A percentile compares a stretch with the other conserved stretches of the same genome.
phyloP scores from a whole-genome alignment of 2,329 filamentous ascomycete genomes.

The Apiospora malaysiana region DNA sequence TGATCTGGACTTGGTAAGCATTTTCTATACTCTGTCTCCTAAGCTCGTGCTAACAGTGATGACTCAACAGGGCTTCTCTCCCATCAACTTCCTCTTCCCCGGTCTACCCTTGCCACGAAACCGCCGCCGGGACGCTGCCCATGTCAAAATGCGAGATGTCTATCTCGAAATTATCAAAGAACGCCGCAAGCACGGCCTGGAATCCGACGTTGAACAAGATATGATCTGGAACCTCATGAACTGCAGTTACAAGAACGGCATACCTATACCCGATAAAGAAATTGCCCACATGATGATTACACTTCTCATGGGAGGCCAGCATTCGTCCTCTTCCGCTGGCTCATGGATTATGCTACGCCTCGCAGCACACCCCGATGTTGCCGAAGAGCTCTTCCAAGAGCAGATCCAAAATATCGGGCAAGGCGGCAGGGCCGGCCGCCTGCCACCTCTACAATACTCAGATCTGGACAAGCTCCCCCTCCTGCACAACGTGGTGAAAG shows the following conservation, averaged over 20 bases:
- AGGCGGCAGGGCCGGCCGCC: slow-evolving; percentile 57
- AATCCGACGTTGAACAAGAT: slow-evolving; percentile 60
- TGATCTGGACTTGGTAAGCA: slow-evolving; percentile 65
- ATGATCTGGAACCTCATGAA: slow-evolving; percentile 84
- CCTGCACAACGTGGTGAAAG: slow-evolving; percentile 70
- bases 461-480: slow-evolving; percentile 66
- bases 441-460: slow-evolving; percentile 66
- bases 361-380: slow-evolving; percentile 70
- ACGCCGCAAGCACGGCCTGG: slow-evolving; percentile 56
- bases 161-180: slow-evolving; percentile 75
- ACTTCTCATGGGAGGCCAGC: slow-evolving; percentile 82
- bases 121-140: slow-evolving; percentile 72
- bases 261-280: slow-evolving; percentile 72
- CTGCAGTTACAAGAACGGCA: slow-evolving; percentile 77
- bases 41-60: not conserved
- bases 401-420: slow-evolving; percentile 63
- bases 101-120: slow-evolving; percentile 81
- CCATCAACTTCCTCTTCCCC: slow-evolving; percentile 82
- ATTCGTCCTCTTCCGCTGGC: slow-evolving; percentile 78
- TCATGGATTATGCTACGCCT: slow-evolving; percentile 79
- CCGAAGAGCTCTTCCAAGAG: slow-evolving; percentile 73
- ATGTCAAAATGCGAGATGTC: slow-evolving; percentile 72
- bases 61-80: slow-evolving; percentile 67
- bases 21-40: not conserved
- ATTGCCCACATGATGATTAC: slow-evolving; percentile 88